Base-by-base conservation (phyloP, 306 rosid species). In the Lathyrus sativus region DNA sequence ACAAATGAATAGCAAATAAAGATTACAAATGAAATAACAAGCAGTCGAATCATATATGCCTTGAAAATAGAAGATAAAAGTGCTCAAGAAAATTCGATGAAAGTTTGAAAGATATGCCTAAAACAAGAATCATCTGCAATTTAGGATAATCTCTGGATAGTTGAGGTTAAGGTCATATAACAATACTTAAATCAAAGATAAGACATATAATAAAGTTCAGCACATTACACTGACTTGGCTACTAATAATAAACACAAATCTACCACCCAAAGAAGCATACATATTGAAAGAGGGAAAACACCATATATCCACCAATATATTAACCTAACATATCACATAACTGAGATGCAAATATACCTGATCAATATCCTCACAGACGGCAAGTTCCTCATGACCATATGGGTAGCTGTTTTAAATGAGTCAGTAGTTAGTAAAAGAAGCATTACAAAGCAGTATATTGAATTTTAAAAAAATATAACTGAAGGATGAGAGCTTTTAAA, bases 331-430 rank as follows among this genome's bases (percentile, higher is more conserved):
- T 7, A 50, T 49, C 61, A 39, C 29, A 42, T 17, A 18, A 73
- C n/a, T 56, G 46, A 63, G 71, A 73, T 53, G 50, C 38, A 78
- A 78, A 55, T 49, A 81, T 74, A 93, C 99, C 95, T 93, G 99
- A 79, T 93, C 99, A 74, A 93, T 84, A 76, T 93, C 97, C 81
- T 93, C 99, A 74, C 91, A 88, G 62, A 90, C 80, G 74, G 95
- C 92, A 49, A 93, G 99, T 72, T 93, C 97, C 85, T 93, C 97
- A 19, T 93, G 99, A 49, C 97, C 97, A 66, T 90, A 93, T 18
- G 99, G 99, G 67, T 85, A 90, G 33, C 99, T 88, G 89, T 71
- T 75, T 22, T 38, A 43, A 55, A 80, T 18, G 79, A 64, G 65
- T 55, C 60, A 49, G 55, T 37, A 46, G 58, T 13, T 64, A 71